Evolutionary conservation across 352 stramenopile genomes (phyloP).

Genomic region (Globisporangium spinosum): DNA sequence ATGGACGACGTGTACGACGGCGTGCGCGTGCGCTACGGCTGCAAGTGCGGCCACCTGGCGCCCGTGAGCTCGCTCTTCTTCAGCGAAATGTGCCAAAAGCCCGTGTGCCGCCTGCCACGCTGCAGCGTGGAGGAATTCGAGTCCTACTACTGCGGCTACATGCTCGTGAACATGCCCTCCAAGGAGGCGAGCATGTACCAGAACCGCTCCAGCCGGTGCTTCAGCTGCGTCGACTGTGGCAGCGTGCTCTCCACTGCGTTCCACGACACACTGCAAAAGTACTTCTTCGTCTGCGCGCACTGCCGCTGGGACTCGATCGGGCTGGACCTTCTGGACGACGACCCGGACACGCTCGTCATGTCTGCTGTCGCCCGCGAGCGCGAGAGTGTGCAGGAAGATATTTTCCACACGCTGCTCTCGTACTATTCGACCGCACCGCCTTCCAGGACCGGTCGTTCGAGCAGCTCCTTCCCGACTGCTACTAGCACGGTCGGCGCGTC

Average conservation of each 20-base stretch:
- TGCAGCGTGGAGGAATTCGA: conserved; percentile 87
- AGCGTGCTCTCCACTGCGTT: conserved; percentile 70
- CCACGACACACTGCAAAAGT: conserved; percentile 47
- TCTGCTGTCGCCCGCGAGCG: conserved; percentile 72
- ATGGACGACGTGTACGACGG: conserved; percentile 23
- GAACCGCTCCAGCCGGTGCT: conserved; percentile 84
- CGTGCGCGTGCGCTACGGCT: conserved; percentile 64
- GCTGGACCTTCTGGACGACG: conserved; percentile 60
- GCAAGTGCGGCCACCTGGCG: conserved; percentile 62
- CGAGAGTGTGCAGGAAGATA: conserved; percentile 63
- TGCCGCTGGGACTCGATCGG: conserved; percentile 84
- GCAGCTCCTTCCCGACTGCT: conserved; percentile 12
- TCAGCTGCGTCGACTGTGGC: conserved; percentile 68
- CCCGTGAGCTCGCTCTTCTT: conserved; percentile 64
- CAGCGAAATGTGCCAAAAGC: conserved; percentile 72
- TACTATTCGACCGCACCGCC: conserved; percentile 34
- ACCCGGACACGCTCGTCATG: conserved; percentile 84
- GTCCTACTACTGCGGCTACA: conserved; percentile 83
- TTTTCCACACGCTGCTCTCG: conserved; percentile 70
- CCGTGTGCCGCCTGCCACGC: conserved; percentile 58
- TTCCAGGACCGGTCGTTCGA: conserved; percentile 15
- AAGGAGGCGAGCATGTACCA: conserved; percentile 86
- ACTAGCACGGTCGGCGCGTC: not conserved
- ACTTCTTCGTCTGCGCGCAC: conserved; percentile 81
- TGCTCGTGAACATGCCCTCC: conserved; percentile 84